phyloP scores from a whole-genome alignment of 202 grass and related monocot genomes.

The Setaria viridis region DNA sequence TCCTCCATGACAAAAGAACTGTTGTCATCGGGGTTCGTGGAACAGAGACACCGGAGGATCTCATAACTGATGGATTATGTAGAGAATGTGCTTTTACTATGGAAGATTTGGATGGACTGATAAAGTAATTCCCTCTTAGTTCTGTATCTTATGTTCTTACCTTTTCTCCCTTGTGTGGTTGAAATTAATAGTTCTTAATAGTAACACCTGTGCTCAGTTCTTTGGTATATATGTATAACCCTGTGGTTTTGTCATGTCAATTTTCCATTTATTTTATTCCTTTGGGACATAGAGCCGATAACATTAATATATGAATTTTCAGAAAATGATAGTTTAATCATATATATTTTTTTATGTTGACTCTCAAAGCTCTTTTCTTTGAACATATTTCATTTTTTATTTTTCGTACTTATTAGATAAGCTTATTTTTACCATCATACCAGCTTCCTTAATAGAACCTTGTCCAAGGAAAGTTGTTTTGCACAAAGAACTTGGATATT shows the following conservation, averaged over 20 bases:
- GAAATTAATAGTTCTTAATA: constrained; percentile 11
- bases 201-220: constrained; percentile 13
- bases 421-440: constrained; percentile 6
- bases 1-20: constrained; percentile 78
- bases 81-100: constrained; percentile 82
- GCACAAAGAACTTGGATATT: constrained; percentile 22
- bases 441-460: neutral
- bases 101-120: constrained; percentile 89
- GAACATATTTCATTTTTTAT: neutral
- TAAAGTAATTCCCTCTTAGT: constrained; percentile 62
- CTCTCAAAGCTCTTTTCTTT: constrained; percentile 17
- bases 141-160: neutral
- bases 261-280: neutral
- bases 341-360: neutral
- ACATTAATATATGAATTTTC: neutral
- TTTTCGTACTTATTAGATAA: neutral
- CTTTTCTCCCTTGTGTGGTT: constrained; percentile 11
- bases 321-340: neutral
- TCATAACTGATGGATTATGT: constrained; percentile 94
- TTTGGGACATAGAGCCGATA: neutral
- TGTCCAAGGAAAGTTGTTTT: constrained; percentile 3
- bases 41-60: constrained; percentile 96
- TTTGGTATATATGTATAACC: constrained; percentile 1
- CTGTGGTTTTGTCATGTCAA: constrained; percentile 2
- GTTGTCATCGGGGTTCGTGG: constrained; percentile 86